These are phyloP conservation scores for Panicum hallii DNA, from an alignment of 202 grass and related monocot genomes.

Conservation along the genomic window DNA sequence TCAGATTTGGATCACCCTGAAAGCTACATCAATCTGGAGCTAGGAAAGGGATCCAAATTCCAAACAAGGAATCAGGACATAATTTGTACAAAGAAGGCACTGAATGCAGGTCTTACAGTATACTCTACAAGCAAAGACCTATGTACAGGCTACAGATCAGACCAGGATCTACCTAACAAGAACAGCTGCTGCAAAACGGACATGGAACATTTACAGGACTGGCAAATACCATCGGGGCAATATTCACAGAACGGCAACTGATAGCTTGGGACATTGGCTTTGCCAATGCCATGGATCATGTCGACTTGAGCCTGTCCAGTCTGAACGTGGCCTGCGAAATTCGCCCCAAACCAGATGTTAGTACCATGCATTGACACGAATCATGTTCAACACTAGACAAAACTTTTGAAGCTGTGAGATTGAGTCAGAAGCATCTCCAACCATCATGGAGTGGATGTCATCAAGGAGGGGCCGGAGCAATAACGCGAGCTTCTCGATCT, in stretches of 20 bases:
- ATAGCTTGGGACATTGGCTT: background rate
- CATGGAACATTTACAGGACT: slow-evolving; percentile 7
- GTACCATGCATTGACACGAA: background rate
- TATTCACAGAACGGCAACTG: slow-evolving; percentile 29
- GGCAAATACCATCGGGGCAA: slow-evolving; percentile 15
- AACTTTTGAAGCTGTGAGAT: background rate
- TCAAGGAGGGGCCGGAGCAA: slow-evolving; percentile 68
- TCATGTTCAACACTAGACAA: background rate
- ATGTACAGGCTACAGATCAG: background rate
- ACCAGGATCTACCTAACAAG: background rate
- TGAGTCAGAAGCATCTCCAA: slow-evolving; percentile 37
- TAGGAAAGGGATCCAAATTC: background rate
- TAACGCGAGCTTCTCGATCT: slow-evolving; percentile 47
- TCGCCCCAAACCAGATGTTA: background rate
- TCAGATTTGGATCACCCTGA: background rate
- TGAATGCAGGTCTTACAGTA: background rate
- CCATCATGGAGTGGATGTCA: slow-evolving; percentile 71
- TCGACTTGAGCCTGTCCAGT: slow-evolving; percentile 79
- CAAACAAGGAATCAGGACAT: background rate
- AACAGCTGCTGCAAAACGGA: background rate
- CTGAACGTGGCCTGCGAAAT: slow-evolving; percentile 63
- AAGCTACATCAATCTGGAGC: background rate
- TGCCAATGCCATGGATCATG: slow-evolving; percentile 35
- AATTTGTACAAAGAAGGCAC: background rate
- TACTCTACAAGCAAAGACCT: slow-evolving; percentile 20